Conservation (phyloP, 2,329 filamentous ascomycete species). For the Aspergillus sp. region DNA sequence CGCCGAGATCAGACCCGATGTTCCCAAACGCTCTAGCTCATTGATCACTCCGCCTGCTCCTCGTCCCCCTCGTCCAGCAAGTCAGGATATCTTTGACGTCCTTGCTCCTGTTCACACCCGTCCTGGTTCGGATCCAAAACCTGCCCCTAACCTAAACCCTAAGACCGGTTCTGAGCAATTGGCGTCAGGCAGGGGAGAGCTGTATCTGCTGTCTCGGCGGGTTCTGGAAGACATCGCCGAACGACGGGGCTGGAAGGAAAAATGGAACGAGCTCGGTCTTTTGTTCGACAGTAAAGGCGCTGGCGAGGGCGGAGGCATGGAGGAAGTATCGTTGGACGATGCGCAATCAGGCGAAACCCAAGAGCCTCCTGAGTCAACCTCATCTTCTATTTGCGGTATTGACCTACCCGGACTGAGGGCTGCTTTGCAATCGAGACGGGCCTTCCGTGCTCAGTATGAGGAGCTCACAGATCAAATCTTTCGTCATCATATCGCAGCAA, state of each 20-base stretch:
- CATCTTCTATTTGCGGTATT: conserved; percentile 40
- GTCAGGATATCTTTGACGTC: conserved; percentile 25
- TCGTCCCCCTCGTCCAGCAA: conserved; percentile 18
- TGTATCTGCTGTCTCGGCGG: conserved; percentile 72
- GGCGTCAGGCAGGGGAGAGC: conserved; percentile 72
- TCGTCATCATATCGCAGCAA: conserved; percentile 73
- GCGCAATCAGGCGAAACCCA: conserved; percentile 13
- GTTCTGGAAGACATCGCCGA: conserved; percentile 69
- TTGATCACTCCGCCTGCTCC: conserved; percentile 17
- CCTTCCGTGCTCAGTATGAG: conserved; percentile 63
- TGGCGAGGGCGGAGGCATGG: conserved; percentile 21
- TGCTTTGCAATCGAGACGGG: conserved; percentile 55
- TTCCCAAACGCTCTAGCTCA: conserved; percentile 37
- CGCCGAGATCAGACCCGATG: conserved; percentile 19
- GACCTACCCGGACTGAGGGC: conserved; percentile 52
- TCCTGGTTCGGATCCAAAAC: conserved; percentile 36
- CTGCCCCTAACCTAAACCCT: conserved; percentile 35
- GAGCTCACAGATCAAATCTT: conserved; percentile 77
- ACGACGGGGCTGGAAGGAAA: conserved; percentile 66
- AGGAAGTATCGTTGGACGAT: conserved; percentile 30
- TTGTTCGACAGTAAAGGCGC: conserved; percentile 28
- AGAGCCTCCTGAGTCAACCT: conserved; percentile 8
- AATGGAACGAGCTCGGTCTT: conserved; percentile 57
- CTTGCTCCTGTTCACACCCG: conserved; percentile 33
- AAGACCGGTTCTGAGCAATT: conserved; percentile 68